phyloP scores from a whole-genome alignment of 371 early-diverging fungal species.

The Caulochytrium protostelioides region DNA sequence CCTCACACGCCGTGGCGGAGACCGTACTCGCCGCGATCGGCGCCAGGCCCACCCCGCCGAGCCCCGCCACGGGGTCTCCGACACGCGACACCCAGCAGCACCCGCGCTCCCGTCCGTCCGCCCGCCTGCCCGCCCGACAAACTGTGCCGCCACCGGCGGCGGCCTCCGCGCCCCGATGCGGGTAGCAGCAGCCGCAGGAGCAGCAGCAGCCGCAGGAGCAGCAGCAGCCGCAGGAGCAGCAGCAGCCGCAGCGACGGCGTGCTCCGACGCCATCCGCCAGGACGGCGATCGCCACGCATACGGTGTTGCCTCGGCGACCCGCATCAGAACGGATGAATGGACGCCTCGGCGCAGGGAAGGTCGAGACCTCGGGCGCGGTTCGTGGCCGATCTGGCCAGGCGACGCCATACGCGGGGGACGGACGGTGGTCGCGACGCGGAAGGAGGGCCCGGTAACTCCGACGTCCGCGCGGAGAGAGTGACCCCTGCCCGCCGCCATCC shows the following conservation, averaged over 20 bases:
- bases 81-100: background rate
- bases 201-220: conserved; percentile 9
- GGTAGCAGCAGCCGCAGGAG: conserved; percentile 31
- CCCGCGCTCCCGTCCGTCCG: background rate
- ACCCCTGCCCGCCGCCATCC: no score
- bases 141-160: conserved; percentile 19
- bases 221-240: conserved; percentile 14
- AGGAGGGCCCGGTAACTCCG: no score
- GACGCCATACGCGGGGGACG: conserved; percentile 5
- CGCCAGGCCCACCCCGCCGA: background rate
- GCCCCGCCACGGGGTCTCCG: background rate
- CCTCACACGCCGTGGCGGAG: no score
- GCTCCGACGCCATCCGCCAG: conserved; percentile 1
- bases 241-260: conserved; percentile 13
- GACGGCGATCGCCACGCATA: conserved; percentile 2
- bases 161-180: conserved; percentile 34
- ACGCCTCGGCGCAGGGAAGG: conserved; percentile 7
- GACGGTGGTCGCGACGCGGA: conserved; percentile 12
- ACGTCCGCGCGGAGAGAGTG: no score
- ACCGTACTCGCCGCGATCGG: no score
- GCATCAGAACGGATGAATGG: conserved; percentile 9
- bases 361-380: conserved; percentile 15
- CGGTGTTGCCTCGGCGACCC: conserved; percentile 6
- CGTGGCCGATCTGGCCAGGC: conserved; percentile 5
- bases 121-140: background rate